These are phyloP conservation scores for Colletotrichum viniferum DNA, from an alignment of 2,329 filamentous ascomycete species.

Conservation along the genomic window DNA sequence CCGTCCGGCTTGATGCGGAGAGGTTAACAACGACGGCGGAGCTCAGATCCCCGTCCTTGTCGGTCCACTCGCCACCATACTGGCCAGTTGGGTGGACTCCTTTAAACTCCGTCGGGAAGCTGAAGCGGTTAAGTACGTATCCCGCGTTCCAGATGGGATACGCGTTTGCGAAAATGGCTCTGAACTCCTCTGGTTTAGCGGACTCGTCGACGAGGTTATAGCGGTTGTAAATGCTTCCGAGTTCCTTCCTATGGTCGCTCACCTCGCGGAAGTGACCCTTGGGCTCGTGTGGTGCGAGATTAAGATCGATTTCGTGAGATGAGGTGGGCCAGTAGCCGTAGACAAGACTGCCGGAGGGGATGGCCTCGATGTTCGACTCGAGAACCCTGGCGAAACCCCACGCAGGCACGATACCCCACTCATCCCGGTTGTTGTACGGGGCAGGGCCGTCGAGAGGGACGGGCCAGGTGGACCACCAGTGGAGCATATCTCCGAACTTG, in stretches of 20 bases:
- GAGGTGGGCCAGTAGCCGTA: constrained; percentile 50
- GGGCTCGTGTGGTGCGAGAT: constrained; percentile 30
- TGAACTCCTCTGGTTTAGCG: constrained; percentile 4
- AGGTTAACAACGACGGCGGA: constrained; percentile 36
- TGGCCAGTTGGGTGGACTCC: constrained; percentile 23
- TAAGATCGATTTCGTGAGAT: constrained; percentile 38
- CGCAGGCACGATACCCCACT: constrained; percentile 51
- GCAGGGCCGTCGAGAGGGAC: constrained; percentile 36
- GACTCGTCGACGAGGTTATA: constrained; percentile 31
- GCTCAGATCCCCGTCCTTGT: constrained; percentile 33
- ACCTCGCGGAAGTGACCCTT: constrained; percentile 40
- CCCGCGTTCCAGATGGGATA: constrained; percentile 29
- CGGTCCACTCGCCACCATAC: constrained; percentile 27
- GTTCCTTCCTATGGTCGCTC: constrained; percentile 31
- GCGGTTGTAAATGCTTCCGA: constrained; percentile 46
- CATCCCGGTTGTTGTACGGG: constrained; percentile 36
- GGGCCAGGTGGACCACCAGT: constrained; percentile 49
- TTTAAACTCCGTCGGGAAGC: constrained; percentile 31
- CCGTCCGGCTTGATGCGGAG: constrained; percentile 34
- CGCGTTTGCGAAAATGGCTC: constrained; percentile 15
- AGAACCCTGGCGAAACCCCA: constrained; percentile 52
- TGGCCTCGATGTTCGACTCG: constrained; percentile 39
- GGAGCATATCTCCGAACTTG: constrained; percentile 27
- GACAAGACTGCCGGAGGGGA: constrained; percentile 37
- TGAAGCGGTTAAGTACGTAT: constrained; percentile 34